Conservation (phyloP, 2,329 filamentous ascomycete genomes). For the Colletotrichum scovillei region DNA sequence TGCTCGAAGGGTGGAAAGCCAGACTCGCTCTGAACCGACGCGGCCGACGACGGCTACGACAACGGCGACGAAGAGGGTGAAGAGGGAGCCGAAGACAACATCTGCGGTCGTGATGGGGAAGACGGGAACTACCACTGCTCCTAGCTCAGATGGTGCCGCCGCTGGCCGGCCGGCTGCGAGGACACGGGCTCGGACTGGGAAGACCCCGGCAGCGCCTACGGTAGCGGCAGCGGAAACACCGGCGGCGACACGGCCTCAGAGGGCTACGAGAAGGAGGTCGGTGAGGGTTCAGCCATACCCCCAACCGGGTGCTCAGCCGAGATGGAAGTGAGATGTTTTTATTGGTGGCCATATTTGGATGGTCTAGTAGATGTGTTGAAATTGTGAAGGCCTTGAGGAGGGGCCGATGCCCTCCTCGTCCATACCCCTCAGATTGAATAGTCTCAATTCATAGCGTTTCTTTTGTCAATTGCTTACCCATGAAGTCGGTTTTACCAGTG, state of each 20-base stretch:
- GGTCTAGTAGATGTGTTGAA: too few species aligned
- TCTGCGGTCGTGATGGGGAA: neutral
- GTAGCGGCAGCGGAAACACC: neutral
- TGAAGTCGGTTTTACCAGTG: neutral
- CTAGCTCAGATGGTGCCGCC: slow-evolving; percentile 4
- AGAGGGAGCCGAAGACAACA: slow-evolving; percentile 19
- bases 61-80: neutral
- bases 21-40: slow-evolving; percentile 23
- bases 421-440: slow-evolving; percentile 8
- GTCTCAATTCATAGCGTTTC: slow-evolving; percentile 4
- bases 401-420: neutral
- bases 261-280: slow-evolving; percentile 18
- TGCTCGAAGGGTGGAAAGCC: slow-evolving; percentile 28
- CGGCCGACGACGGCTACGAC: neutral
- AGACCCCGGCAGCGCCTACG: neutral
- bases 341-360: neutral
- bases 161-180: neutral
- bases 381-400: neutral
- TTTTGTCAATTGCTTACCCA: neutral
- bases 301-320: slow-evolving; percentile 8
- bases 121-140: neutral
- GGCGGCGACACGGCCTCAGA: slow-evolving; percentile 18
- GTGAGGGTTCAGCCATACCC: slow-evolving; percentile 24
- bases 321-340: slow-evolving; percentile 11
- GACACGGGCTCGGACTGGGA: neutral